phyloP scores from a whole-genome alignment of 768 basidiomycete species.

The Mycena sanguinolenta region DNA sequence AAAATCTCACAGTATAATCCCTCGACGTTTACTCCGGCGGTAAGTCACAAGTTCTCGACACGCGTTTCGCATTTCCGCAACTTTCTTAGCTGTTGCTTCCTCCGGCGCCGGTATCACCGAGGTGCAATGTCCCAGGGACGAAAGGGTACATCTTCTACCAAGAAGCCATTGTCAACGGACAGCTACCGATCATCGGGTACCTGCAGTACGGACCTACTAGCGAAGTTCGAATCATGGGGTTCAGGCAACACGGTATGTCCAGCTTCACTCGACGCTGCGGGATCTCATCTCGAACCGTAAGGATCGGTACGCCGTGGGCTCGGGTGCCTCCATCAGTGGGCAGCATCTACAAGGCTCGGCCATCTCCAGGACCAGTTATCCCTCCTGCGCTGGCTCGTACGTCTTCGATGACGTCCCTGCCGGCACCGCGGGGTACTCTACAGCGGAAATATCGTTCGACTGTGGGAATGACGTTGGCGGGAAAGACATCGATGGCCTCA shows the following conservation, averaged over 20 bases:
- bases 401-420: slow-evolving; percentile 11
- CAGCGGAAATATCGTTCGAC: neutral
- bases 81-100: slow-evolving; percentile 9
- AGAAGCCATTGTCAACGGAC: neutral
- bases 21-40: slow-evolving; percentile 10
- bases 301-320: slow-evolving; percentile 24
- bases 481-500: slow-evolving; percentile 1
- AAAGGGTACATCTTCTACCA: neutral
- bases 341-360: slow-evolving; percentile 1
- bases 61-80: too few relatives aligned
- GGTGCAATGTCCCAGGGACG: slow-evolving; percentile 25
- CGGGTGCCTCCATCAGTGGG: neutral
- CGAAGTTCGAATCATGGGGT: slow-evolving; percentile 19
- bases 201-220: neutral
- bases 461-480: slow-evolving; percentile 1
- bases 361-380: neutral
- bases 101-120: slow-evolving; percentile 5
- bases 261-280: neutral
- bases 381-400: neutral
- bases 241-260: slow-evolving; percentile 20
- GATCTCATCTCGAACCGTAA: neutral
- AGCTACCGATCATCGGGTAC: neutral
- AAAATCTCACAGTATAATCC: slow-evolving; percentile 17
- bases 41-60: neutral
- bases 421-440: neutral